Base-by-base conservation (phyloP, 768 basidiomycete species). In the Tephrocybe rancida region DNA sequence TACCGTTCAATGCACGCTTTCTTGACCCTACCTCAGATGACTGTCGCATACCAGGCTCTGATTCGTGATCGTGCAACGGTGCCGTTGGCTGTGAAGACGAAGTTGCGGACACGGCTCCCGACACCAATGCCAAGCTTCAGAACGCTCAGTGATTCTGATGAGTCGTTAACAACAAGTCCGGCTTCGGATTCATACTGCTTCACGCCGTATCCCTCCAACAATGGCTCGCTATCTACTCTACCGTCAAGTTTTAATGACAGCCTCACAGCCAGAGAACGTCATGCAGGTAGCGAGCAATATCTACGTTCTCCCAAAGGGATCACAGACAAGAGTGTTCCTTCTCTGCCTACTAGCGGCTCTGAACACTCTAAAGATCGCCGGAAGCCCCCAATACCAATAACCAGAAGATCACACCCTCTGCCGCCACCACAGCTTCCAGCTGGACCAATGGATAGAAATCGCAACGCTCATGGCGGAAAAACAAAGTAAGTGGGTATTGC, bases 1-100 rank as follows among this genome's bases (percentile, higher is more conserved):
- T 13, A 14, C 21, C 14, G 11, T 39, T 13, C 19, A 19, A 6
- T 25, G 7, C 35, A 16, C 14, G n/a, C 6, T 39, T 43, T 3
- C 18, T 8, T 47, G 50, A 39, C 42, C 27, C 38, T 44, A 7
- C 56, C 56, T 41, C 46, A 85, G 84, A 76, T 80, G 52, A 81
- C 80, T 61, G 61, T 76, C 38, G 84, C 85, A 29, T 86, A 87
- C 72, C 78, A 78, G 49, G 68, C 74, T 25, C 65, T 86, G 44
- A 75, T 78, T 62, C 75, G 77, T 55, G 75, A 77, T 49, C 63
- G 59, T 24, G 64, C 65, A 44, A 57, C n/a, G 35, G 35, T 62
- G 43, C 52, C 58, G 56, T 41, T 54, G 42, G 48, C 49, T 19
- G 30, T 26, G 13, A 49, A 25, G 49, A 58, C 53, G 19, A 54